Evolutionary conservation across 805 yeast species (phyloP), one percentile per base, ranked within the genome.

Genomic region (Ogataea pini): DNA sequence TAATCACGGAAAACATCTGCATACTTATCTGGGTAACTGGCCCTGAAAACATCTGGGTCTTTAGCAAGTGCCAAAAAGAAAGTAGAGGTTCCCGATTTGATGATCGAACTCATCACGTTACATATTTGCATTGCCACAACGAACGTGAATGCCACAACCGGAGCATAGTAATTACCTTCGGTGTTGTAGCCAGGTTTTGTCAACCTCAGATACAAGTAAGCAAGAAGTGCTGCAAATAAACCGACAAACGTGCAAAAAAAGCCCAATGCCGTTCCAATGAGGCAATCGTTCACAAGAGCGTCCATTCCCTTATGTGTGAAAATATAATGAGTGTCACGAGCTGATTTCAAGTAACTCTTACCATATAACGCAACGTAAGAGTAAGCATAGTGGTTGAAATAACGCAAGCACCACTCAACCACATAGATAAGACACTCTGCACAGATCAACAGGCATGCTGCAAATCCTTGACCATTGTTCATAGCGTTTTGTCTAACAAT

Each of bases 301-400:
- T 87, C 94, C 68, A 87, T 72, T 31, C 97, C 97, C 64, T 88
- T 86, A 62, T 77, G 80, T 59, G 85, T 78, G 56, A 91, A 68
- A 68, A 91, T 74, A 54, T 78, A 77, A 78, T 89, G 83, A 0
- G 97, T 86, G 48, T 87, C 90, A 58, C 77, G 84, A 0, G 96
- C 91, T 1, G 95, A 82, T 28, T 75, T 73, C 37, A 86, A 59
- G 62, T 89, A 90, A 29, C 81, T 73, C 58, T 82, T 83, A 28
- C 97, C 97, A 67, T 89, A 91, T n/a, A 91, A 73, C 0, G 97
- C 96, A 61, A 91, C 77, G 61, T 82, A 89, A 27, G 95, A 85
- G 64, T 86, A 88, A 4, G 97, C 95, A 64, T 91, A 91, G 60
- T 86, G 89, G 68, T 91, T 89, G 73, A 92, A 88, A 70, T 85